Percentiles rank a stretch among this genome's conserved stretches.
Conservation (phyloP, 768 basidiomycete species). For the Tricholoma sp. region DNA sequence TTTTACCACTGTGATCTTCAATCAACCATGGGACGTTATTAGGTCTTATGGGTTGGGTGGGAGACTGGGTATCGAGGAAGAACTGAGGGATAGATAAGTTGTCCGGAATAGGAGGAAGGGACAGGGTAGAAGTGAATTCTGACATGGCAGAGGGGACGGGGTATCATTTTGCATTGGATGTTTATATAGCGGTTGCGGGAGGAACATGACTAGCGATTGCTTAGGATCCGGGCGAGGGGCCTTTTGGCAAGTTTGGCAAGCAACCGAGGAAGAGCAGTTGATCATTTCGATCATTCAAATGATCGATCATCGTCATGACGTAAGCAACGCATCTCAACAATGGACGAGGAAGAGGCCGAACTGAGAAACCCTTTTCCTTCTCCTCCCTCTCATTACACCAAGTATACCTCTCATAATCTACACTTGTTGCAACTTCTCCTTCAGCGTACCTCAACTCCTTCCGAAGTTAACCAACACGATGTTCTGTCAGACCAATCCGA, state of each 20-base stretch:
- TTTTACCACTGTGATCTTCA: constrained; percentile 47
- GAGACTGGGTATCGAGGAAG: constrained; percentile 43
- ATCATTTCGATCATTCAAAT: too few relatives aligned
- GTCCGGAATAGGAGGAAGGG: constrained; percentile 49
- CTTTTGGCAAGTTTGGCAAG: too few relatives aligned
- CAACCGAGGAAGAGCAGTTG: too few relatives aligned
- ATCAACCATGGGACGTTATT: constrained; percentile 50
- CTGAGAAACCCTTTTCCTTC: constrained; percentile 86
- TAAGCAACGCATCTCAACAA: constrained; percentile 16
- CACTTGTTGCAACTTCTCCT: constrained; percentile 57
- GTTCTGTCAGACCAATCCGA: constrained; percentile 66
- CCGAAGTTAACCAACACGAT: constrained; percentile 51
- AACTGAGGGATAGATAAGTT: constrained; percentile 64
- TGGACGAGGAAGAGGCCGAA: constrained; percentile 73
- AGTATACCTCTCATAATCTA: constrained; percentile 73
- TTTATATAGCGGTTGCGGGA: not conserved
- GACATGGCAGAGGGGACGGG: constrained; percentile 22
- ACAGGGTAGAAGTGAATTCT: constrained; percentile 26
- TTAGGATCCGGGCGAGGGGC: too few relatives aligned
- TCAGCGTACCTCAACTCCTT: constrained; percentile 43
- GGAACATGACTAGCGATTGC: not conserved
- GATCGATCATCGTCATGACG: not conserved
- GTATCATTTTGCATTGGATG: not conserved
- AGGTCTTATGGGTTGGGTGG: constrained; percentile 40
- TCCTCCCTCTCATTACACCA: constrained; percentile 78